These are phyloP conservation scores for Helotiales sp. DNA, from an alignment of 2,329 filamentous ascomycete genomes.

Conservation along the genomic window DNA sequence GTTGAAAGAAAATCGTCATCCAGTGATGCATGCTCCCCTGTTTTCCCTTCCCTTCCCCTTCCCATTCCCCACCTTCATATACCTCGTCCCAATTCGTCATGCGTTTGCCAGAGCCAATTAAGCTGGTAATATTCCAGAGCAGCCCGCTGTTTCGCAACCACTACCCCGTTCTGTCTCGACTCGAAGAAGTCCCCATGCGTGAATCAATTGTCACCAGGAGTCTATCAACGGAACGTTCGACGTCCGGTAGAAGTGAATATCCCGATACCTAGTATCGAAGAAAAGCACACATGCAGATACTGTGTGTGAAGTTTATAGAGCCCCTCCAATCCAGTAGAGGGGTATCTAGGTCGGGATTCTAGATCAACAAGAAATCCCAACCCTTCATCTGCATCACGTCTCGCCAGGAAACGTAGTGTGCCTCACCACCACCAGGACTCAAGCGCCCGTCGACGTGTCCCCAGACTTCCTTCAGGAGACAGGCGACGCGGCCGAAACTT, in stretches of 20 bases:
- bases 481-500: constrained; percentile 80
- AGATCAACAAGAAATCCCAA: constrained; percentile 93
- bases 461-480: constrained; percentile 83
- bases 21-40: constrained; percentile 6
- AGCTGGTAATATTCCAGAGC: constrained; percentile 12
- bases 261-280: constrained; percentile 17
- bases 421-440: constrained; percentile 38
- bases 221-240: constrained; percentile 17
- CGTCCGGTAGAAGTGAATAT: constrained; percentile 23
- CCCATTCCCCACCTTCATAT: not conserved
- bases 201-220: constrained; percentile 20
- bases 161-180: not conserved
- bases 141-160: constrained; percentile 14
- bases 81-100: constrained; percentile 1
- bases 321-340: constrained; percentile 24
- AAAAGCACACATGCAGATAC: constrained; percentile 14
- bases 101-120: constrained; percentile 13
- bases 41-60: not conserved
- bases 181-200: constrained; percentile 8
- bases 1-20: constrained; percentile 5
- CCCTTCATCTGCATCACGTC: constrained; percentile 88
- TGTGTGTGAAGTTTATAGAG: constrained; percentile 19
- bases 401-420: constrained; percentile 85
- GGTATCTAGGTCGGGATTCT: constrained; percentile 27
- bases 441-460: constrained; percentile 60